Evolutionary conservation across 2,329 filamentous ascomycete genomes (phyloP), one percentile per base, ranked within the genome.

Genomic region (Paraphoma sp.): DNA sequence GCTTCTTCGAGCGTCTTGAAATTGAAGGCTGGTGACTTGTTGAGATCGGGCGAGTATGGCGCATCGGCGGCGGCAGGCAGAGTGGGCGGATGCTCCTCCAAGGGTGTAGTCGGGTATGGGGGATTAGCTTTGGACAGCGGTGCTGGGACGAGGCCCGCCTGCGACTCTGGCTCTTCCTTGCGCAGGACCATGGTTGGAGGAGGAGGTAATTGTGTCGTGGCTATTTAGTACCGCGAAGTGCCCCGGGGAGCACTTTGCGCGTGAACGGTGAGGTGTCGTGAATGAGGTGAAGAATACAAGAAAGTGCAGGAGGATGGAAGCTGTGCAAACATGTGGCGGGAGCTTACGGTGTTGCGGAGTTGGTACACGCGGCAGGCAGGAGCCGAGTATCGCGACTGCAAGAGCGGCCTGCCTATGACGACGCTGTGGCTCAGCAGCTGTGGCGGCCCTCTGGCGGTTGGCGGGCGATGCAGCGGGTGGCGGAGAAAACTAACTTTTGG

Each of bases 101-200:
- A 71, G 2, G 81, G 79, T 0, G 78, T 76, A 2, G 74, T 76
- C 12, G 81, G 80, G 53, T 83, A 82, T 2, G 80, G 80, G 23
- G 78, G 79, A 17, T 77, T 76, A 6, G 78, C 71, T 54, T 76
- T 73, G 6, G 71, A 73, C 9, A 78, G 72, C 6, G 78, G 74
- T 38, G 75, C 69, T 10, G 80, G 80, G 48, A 78, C 75, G 43
- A 80, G 70, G 45, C 63, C 66, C 30, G 69, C 70, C 12, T 72
- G 67, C 28, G 65, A 54, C 2, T 76, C 71, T 7, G 79, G 73
- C 59, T 80, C 51, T 48, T 53, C 51, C 31, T 53, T 81, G 51
- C 79, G 77, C 46, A 81, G 78, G 49, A 82, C 79, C 80, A 82
- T 82, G 38, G 55, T 57, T 41, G 18, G 41, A 12, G 41, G 41